Conservation (phyloP, 192 early-diverging fungal genomes). For the Gryganskiella cystojenkinii region DNA sequence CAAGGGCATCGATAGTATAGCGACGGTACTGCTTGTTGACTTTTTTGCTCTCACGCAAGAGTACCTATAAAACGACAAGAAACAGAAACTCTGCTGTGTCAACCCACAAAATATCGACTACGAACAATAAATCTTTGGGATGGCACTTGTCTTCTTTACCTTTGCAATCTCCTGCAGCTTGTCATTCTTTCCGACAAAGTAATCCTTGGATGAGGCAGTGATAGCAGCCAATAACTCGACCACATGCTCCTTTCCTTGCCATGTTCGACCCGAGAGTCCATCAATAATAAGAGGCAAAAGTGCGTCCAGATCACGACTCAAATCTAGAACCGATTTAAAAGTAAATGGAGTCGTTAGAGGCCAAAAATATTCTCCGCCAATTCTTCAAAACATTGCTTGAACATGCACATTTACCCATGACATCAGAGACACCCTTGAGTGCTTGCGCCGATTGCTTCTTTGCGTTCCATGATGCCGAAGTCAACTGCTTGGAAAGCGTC, state of each 20-base stretch:
- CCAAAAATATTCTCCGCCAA: too few relatives aligned
- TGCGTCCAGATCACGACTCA: conserved; percentile 56
- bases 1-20: conserved; percentile 70
- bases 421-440: conserved; percentile 67
- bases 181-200: conserved; percentile 41
- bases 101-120: too few relatives aligned
- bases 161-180: conserved; percentile 58
- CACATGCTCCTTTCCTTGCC: conserved; percentile 86
- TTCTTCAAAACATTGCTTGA: too few relatives aligned
- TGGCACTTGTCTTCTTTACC: too few relatives aligned
- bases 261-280: conserved; percentile 74
- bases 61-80: conserved; percentile 54
- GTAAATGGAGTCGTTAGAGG: too few relatives aligned
- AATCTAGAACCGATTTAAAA: conserved; percentile 16
- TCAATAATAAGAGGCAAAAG: conserved; percentile 72
- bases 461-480: conserved; percentile 78
- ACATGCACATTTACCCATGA: conserved; percentile 30
- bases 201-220: conserved; percentile 63
- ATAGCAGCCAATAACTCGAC: conserved; percentile 70
- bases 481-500: conserved; percentile 62
- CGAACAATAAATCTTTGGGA: too few relatives aligned
- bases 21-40: conserved; percentile 79
- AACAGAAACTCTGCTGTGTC: too few relatives aligned
- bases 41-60: conserved; percentile 80
- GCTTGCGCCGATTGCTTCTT: conserved; percentile 79